Evolutionary conservation across 495 filamentous ascomycete species (phyloP).

Genomic region (Melanomma pulvis-pyrius): DNA sequence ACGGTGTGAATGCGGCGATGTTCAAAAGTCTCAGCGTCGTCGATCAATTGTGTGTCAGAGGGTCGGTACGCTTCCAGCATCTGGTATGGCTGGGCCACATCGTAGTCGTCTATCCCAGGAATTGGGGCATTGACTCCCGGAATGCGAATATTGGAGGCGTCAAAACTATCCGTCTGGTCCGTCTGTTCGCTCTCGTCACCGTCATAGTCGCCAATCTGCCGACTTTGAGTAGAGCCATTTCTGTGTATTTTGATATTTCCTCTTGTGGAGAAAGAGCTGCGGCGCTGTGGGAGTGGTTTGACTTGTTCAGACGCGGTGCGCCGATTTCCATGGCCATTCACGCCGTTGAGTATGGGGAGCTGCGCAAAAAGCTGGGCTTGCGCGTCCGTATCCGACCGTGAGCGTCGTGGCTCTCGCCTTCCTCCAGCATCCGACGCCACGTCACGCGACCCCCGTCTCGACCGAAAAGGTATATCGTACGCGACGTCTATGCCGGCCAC

Average conservation of each 20-base stretch:
- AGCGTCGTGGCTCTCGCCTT: slow-evolving; percentile 42
- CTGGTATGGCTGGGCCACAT: slow-evolving; percentile 42
- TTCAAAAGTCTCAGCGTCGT: slow-evolving; percentile 63
- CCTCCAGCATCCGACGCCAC: slow-evolving; percentile 47
- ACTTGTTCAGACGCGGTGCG: slow-evolving; percentile 10
- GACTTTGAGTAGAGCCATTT: not conserved
- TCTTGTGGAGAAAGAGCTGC: slow-evolving; percentile 27
- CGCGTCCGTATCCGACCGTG: slow-evolving; percentile 34
- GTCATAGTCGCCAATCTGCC: slow-evolving; percentile 14
- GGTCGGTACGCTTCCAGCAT: slow-evolving; percentile 42
- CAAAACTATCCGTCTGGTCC: slow-evolving; percentile 24
- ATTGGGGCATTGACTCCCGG: slow-evolving; percentile 30
- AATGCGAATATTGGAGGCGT: slow-evolving; percentile 20
- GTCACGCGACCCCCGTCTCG: slow-evolving; percentile 47
- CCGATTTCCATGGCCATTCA: slow-evolving; percentile 22
- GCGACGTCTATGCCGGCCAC: slow-evolving; percentile 11
- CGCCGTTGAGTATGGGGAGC: slow-evolving; percentile 26
- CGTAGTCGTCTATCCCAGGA: slow-evolving; percentile 28
- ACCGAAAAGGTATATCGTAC: slow-evolving; percentile 31
- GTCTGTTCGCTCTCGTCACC: slow-evolving; percentile 32
- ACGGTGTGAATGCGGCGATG: slow-evolving; percentile 42
- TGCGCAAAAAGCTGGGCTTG: slow-evolving; percentile 11
- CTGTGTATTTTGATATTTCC: slow-evolving; percentile 24
- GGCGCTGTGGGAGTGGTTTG: slow-evolving; percentile 11
- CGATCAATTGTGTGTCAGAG: slow-evolving; percentile 58